Conservation (phyloP, 441 rosid genomes). For the Erysimum pusillum region DNA sequence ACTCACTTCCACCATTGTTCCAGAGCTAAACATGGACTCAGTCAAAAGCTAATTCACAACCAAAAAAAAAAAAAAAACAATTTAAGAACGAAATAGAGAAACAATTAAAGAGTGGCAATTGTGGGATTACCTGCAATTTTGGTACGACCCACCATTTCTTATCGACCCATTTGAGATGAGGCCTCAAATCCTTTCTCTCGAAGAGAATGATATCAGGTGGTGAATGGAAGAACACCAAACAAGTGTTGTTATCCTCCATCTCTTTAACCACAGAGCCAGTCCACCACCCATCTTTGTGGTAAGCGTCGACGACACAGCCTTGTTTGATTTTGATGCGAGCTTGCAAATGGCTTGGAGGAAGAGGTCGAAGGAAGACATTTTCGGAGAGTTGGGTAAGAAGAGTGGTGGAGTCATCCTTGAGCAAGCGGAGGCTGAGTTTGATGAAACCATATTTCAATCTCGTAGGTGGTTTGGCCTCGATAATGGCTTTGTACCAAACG, state of each 20-base stretch:
- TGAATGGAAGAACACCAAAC: conserved; percentile 50
- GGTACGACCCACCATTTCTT: neutral
- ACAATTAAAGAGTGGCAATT: no score
- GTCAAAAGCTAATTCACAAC: neutral
- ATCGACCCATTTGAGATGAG: conserved; percentile 9
- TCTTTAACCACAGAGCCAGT: conserved; percentile 51
- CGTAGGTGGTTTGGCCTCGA: neutral
- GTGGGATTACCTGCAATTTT: neutral
- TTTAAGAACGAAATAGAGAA: neutral
- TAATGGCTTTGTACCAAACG: conserved; percentile 11
- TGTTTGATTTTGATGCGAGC: conserved; percentile 34
- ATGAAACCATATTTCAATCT: neutral
- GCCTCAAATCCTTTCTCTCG: conserved; percentile 44
- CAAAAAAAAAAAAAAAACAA: no score
- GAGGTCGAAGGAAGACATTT: conserved; percentile 48
- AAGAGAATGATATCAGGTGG: conserved; percentile 46
- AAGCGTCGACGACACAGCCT: conserved; percentile 9
- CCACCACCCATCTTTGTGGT: conserved; percentile 60
- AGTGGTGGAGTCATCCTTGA: conserved; percentile 46
- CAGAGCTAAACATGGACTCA: neutral
- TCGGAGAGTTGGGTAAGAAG: conserved; percentile 48
- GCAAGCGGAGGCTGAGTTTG: conserved; percentile 24
- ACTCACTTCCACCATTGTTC: conserved; percentile 59
- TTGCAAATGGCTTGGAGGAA: conserved; percentile 44
- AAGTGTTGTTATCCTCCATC: conserved; percentile 37